These are phyloP conservation scores for Rutstroemia sp. DNA, from an alignment of 2,329 filamentous ascomycete species.

Conservation along the genomic window DNA sequence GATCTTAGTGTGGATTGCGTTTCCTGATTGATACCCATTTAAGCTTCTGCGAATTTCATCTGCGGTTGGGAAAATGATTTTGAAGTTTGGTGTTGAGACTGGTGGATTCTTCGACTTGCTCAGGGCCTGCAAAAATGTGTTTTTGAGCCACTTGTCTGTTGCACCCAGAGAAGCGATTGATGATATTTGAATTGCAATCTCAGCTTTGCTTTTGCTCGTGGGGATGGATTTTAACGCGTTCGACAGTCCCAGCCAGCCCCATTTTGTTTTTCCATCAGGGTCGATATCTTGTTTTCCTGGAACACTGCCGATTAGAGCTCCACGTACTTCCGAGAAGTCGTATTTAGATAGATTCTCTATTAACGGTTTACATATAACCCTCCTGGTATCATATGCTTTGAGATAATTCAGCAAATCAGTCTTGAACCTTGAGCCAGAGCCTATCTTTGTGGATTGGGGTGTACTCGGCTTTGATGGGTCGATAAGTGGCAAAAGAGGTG, in stretches of 20 bases:
- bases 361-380: slow-evolving; percentile 46
- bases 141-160: slow-evolving; percentile 64
- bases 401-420: slow-evolving; percentile 67
- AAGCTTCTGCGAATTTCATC: slow-evolving; percentile 70
- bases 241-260: slow-evolving; percentile 68
- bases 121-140: slow-evolving; percentile 51
- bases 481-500: slow-evolving; percentile 54
- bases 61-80: slow-evolving; percentile 73
- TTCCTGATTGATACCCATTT: slow-evolving; percentile 71
- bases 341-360: slow-evolving; percentile 49
- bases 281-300: slow-evolving; percentile 56
- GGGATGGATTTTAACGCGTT: slow-evolving; percentile 51
- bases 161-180: slow-evolving; percentile 74
- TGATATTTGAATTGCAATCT: slow-evolving; percentile 61
- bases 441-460: slow-evolving; percentile 29
- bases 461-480: neutral
- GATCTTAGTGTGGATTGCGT: slow-evolving; percentile 75
- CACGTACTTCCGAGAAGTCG: slow-evolving; percentile 64
- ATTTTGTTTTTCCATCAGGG: slow-evolving; percentile 46
- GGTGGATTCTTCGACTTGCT: slow-evolving; percentile 24
- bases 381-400: slow-evolving; percentile 54
- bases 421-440: slow-evolving; percentile 67
- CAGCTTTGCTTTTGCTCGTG: slow-evolving; percentile 32
- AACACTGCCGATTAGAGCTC: slow-evolving; percentile 69
- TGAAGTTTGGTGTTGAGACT: slow-evolving; percentile 43